Percentiles rank a stretch among this genome's conserved stretches.
phyloP scores from a whole-genome alignment of 306 rosid species.

The Acacia melanoxylon region DNA sequence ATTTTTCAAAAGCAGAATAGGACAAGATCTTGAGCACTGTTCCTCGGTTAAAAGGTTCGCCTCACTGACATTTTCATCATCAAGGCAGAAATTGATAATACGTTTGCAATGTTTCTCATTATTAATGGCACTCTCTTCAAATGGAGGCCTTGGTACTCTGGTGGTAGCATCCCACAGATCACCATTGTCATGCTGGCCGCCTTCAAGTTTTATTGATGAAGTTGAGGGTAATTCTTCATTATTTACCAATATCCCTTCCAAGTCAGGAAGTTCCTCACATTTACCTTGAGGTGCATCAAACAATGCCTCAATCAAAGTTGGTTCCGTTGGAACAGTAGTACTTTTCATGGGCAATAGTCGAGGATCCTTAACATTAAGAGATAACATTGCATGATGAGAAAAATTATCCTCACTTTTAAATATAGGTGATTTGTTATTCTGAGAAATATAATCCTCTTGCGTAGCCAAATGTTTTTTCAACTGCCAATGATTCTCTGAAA shows the following conservation, averaged over 20 bases:
- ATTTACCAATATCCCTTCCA: slow-evolving; percentile 29
- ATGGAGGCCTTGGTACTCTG: slow-evolving; percentile 56
- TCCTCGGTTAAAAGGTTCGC: slow-evolving; percentile 38
- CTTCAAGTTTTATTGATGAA: slow-evolving; percentile 35
- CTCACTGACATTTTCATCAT: slow-evolving; percentile 40
- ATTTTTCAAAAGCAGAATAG: slow-evolving; percentile 68
- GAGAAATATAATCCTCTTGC: slow-evolving; percentile 41
- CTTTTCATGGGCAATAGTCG: slow-evolving; percentile 46
- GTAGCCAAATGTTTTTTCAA: slow-evolving; percentile 37
- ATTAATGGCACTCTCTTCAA: slow-evolving; percentile 60
- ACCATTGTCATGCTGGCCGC: slow-evolving; percentile 17
- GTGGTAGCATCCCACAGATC: slow-evolving; percentile 63
- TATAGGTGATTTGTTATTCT: slow-evolving; percentile 28
- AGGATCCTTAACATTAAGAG: slow-evolving; percentile 75
- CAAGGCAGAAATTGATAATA: slow-evolving; percentile 59
- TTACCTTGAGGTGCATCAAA: slow-evolving; percentile 37
- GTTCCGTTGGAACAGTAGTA: slow-evolving; percentile 29
- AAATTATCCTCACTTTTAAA: slow-evolving; percentile 46
- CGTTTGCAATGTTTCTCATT: slow-evolving; percentile 55
- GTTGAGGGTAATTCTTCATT: slow-evolving; percentile 35
- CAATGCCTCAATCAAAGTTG: slow-evolving; percentile 35
- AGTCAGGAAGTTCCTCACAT: slow-evolving; percentile 32
- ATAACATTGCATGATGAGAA: slow-evolving; percentile 50
- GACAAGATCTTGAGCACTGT: slow-evolving; percentile 65
- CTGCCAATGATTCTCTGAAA: slow-evolving; percentile 47